Conservation (phyloP, 2,329 filamentous ascomycete genomes). For the Alternaria gansuensis region DNA sequence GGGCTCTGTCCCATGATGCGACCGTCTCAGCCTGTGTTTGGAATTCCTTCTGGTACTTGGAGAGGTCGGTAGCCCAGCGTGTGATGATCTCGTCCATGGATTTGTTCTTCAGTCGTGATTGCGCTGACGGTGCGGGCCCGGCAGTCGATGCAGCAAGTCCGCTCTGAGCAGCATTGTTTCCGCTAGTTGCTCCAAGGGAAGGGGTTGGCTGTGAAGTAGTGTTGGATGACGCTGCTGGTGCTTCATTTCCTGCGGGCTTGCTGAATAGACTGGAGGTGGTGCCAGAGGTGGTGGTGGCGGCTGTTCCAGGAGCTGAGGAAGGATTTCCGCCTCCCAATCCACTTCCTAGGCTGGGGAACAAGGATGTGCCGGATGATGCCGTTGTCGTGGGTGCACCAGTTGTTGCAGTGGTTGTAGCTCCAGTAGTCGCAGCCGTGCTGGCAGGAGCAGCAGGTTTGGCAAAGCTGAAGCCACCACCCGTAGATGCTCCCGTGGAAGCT, state of each 20-base stretch:
- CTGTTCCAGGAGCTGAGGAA: conserved; percentile 28
- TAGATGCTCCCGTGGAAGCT: conserved; percentile 21
- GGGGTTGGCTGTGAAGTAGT: conserved; percentile 36
- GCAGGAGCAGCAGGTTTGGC: conserved; percentile 26
- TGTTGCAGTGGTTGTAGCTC: conserved; percentile 32
- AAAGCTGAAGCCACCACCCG: conserved; percentile 32
- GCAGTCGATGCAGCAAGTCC: conserved; percentile 76
- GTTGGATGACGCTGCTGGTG: conserved; percentile 33
- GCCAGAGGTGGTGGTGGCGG: conserved; percentile 25
- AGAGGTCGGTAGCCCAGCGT: conserved; percentile 92
- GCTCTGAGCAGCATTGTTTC: conserved; percentile 36
- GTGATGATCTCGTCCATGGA: conserved; percentile 99
- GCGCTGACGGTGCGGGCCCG: conserved; percentile 78
- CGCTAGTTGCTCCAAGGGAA: conserved; percentile 28
- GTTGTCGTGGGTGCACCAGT: conserved; percentile 29
- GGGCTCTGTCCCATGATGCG: conserved; percentile 86
- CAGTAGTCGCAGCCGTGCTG: conserved; percentile 31
- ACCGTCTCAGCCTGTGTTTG: conserved; percentile 88
- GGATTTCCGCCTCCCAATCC: conserved; percentile 31
- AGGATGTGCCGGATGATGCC: conserved; percentile 28
- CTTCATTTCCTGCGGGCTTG: conserved; percentile 35
- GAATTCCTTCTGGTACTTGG: conserved; percentile 97
- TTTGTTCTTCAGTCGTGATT: conserved; percentile 94
- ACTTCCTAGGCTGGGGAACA: conserved; percentile 32
- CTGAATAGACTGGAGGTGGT: conserved; percentile 32